Percentiles rank a stretch among this genome's conserved stretches.
phyloP scores from a whole-genome alignment of 2,329 filamentous ascomycete species.

The Fusarium armeniacum region DNA sequence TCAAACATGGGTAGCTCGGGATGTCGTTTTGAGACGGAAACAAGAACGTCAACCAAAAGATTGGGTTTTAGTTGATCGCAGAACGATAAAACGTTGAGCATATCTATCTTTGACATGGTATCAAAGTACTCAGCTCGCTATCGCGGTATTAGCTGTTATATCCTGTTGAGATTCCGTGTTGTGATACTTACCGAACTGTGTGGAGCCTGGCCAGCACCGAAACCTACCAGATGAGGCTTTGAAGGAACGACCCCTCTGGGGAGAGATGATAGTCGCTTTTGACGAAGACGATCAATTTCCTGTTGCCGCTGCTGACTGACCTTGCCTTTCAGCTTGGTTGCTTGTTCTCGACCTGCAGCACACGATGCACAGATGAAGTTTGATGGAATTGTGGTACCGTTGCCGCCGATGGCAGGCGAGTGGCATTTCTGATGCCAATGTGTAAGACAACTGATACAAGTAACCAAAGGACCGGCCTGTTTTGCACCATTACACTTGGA shows the following conservation, averaged over 20 bases:
- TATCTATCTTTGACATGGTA: slow-evolving; percentile 55
- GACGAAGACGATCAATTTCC: slow-evolving; percentile 53
- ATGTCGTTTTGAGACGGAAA: slow-evolving; percentile 60
- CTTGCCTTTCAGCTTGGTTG: slow-evolving; percentile 28
- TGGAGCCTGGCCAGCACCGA: slow-evolving; percentile 54
- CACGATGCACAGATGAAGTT: slow-evolving; percentile 45
- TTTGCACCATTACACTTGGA: slow-evolving; percentile 37
- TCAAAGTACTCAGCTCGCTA: slow-evolving; percentile 59
- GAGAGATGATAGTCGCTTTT: slow-evolving; percentile 53
- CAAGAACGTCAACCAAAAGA: slow-evolving; percentile 59
- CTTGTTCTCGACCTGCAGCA: slow-evolving; percentile 19
- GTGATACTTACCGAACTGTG: slow-evolving; percentile 53
- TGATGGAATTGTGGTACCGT: slow-evolving; percentile 7
- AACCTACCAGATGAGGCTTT: slow-evolving; percentile 58
- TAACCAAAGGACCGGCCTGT: slow-evolving; percentile 24
- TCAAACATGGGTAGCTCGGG: slow-evolving; percentile 60
- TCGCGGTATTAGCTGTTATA: background rate
- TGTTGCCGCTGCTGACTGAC: slow-evolving; percentile 38
- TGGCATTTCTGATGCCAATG: slow-evolving; percentile 49
- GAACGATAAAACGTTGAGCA: slow-evolving; percentile 58
- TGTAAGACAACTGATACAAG: slow-evolving; percentile 43
- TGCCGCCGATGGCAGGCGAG: slow-evolving; percentile 19
- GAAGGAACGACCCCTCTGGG: slow-evolving; percentile 53
- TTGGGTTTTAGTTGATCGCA: slow-evolving; percentile 59
- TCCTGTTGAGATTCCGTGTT: background rate